Evolutionary conservation across 495 filamentous ascomycete species (phyloP).

Genomic region (Penicillium bovifimosum): DNA sequence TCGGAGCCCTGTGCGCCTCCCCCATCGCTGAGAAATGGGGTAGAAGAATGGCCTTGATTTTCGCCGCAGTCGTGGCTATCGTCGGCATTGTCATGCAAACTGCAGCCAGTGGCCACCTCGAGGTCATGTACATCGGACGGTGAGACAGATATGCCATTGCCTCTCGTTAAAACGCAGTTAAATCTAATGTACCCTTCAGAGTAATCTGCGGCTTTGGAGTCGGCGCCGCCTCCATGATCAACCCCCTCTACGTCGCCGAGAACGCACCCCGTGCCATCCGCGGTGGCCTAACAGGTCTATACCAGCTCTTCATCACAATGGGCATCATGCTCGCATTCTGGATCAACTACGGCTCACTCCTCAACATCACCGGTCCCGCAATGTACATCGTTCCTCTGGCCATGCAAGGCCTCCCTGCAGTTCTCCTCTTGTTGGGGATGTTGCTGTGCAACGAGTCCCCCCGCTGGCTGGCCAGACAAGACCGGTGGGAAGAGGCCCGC

Average conservation of each 20-base stretch:
- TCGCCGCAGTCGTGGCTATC: conserved; percentile 38
- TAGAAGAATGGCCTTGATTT: conserved; percentile 46
- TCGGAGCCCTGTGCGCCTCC: conserved; percentile 55
- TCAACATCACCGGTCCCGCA: conserved; percentile 46
- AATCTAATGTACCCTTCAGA: conserved; percentile 14
- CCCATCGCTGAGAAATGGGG: conserved; percentile 54
- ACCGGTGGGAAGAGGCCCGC: conserved; percentile 64
- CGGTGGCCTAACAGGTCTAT: conserved; percentile 62
- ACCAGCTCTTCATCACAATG: conserved; percentile 60
- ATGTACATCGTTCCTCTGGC: conserved; percentile 65
- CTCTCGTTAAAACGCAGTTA: neutral
- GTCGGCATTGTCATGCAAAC: conserved; percentile 60
- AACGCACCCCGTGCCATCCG: conserved; percentile 69
- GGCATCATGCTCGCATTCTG: conserved; percentile 66
- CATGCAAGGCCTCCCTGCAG: conserved; percentile 59
- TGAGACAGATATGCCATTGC: conserved; percentile 2
- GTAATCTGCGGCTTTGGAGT: conserved; percentile 63
- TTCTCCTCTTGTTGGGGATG: conserved; percentile 55
- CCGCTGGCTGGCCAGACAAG: conserved; percentile 62
- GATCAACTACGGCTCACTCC: conserved; percentile 57
- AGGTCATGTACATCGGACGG: conserved; percentile 60
- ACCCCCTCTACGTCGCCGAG: conserved; percentile 55
- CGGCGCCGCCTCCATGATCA: conserved; percentile 60
- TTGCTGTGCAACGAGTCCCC: conserved; percentile 62
- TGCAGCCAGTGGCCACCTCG: conserved; percentile 48